These are phyloP conservation scores for Colletotrichum destructivum DNA, from an alignment of 2,329 filamentous ascomycete species.

Conservation along the genomic window DNA sequence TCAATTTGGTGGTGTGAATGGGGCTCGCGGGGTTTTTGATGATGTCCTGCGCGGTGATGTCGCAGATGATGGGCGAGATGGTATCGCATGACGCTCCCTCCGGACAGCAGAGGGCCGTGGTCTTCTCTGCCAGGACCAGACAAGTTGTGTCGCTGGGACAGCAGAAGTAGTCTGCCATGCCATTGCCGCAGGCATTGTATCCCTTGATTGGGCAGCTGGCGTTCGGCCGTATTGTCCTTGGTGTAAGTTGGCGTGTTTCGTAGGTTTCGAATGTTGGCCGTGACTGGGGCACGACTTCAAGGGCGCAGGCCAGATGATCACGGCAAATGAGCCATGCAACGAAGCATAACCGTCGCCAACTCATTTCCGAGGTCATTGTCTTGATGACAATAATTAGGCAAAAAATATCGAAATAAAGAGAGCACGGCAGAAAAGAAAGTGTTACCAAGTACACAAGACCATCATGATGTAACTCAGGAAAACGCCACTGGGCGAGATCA, in stretches of 20 bases:
- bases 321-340: slow-evolving; percentile 26
- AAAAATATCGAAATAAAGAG: neutral
- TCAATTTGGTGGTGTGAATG: slow-evolving; percentile 77
- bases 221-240: slow-evolving; percentile 15
- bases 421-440: neutral
- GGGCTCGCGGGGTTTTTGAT: slow-evolving; percentile 68
- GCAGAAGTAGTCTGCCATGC: slow-evolving; percentile 77
- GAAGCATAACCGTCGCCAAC: slow-evolving; percentile 22
- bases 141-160: slow-evolving; percentile 71
- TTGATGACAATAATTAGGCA: neutral
- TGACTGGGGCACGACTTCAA: slow-evolving; percentile 9
- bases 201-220: slow-evolving; percentile 34
- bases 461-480: neutral
- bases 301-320: neutral
- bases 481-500: slow-evolving; percentile 21
- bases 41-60: slow-evolving; percentile 73
- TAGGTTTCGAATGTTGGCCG: neutral
- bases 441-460: neutral
- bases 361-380: slow-evolving; percentile 13
- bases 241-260: neutral
- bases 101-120: slow-evolving; percentile 81
- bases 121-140: slow-evolving; percentile 71
- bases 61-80: slow-evolving; percentile 77
- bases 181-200: slow-evolving; percentile 34
- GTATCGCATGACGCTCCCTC: slow-evolving; percentile 66